Evolutionary conservation across 495 filamentous ascomycete genomes (phyloP), one percentile per base, ranked within the genome.

Genomic region (Penicillium steckii): DNA sequence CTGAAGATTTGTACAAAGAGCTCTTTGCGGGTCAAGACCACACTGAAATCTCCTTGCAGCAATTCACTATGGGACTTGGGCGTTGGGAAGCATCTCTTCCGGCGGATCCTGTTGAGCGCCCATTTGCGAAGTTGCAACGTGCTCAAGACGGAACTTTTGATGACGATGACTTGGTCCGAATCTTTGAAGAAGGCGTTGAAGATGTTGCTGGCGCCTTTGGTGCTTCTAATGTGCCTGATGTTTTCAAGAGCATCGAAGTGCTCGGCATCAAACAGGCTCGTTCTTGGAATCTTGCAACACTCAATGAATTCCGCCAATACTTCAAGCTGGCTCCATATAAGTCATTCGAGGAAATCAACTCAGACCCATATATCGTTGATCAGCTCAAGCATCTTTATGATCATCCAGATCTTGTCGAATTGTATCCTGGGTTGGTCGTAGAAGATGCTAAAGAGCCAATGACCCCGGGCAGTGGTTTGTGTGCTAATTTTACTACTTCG

Each of bases 291-390:
- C 60, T 91, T 19, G 86, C 87, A 1, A 86, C 88, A 3, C 71
- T 96, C 46, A 96, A 96, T 65, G 91, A 96, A 66, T 92, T 96
- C 72, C 77, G 91, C 29, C 77, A 83, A 55, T 89, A 88, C 73
- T 93, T 95, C 59, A 84, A 82, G 8, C 71, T 96, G 15, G 80
- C 84, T 52, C 82, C 83, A 1, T 82, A 95, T 61, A 76, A 85
- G 57, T 86, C 79, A 0, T 96, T 96, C 48, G 86, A 92, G 53
- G 86, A 90, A 48, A 95, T 96, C 74, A 96, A 91, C 60, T 75
- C 82, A 0, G 85, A 96, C 61, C 83, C 83, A 6, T 79, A 81
- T n/a, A 82, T 95, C 24, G 80, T 84, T 9, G 78, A 88, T 17
- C 78, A 85, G 45, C 80, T 95, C 9, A 83, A 80, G 43, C 80